phyloP scores from a whole-genome alignment of 352 stramenopile species.

The Phytopythium chamaehyphon region DNA sequence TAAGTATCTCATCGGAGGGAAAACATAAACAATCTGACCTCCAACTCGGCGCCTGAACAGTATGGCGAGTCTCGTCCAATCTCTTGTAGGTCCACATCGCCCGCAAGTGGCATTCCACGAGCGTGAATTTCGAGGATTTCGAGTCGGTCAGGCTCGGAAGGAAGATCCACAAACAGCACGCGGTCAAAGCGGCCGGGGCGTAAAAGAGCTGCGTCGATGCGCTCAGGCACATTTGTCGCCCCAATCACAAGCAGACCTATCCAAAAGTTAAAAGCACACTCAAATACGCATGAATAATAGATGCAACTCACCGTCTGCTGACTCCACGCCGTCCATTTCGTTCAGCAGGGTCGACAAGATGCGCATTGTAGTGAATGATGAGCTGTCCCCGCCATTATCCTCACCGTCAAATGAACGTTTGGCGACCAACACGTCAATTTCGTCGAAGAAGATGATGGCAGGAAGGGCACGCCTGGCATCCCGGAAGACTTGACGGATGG shows the following conservation, averaged over 20 bases:
- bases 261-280: background rate
- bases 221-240: slow-evolving; percentile 96
- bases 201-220: slow-evolving; percentile 97
- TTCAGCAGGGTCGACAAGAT: slow-evolving; percentile 97
- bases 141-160: slow-evolving; percentile 45
- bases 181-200: slow-evolving; percentile 95
- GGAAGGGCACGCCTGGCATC: slow-evolving; percentile 74
- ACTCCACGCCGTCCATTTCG: slow-evolving; percentile 97
- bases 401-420: slow-evolving; percentile 70
- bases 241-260: slow-evolving; percentile 93
- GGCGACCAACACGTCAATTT: slow-evolving; percentile 85
- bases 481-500: slow-evolving; percentile 73
- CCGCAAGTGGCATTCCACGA: slow-evolving; percentile 46
- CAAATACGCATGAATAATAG: background rate
- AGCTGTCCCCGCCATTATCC: slow-evolving; percentile 20
- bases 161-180: slow-evolving; percentile 94
- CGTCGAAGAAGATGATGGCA: slow-evolving; percentile 92
- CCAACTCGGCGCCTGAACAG: slow-evolving; percentile 87
- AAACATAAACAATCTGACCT: slow-evolving; percentile 33
- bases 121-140: slow-evolving; percentile 81
- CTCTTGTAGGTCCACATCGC: slow-evolving; percentile 55
- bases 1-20: background rate
- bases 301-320: slow-evolving; percentile 64
- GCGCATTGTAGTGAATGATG: slow-evolving; percentile 71
- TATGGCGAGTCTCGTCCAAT: slow-evolving; percentile 49